Evolutionary conservation across 2,329 filamentous ascomycete genomes (phyloP).

Genomic region (Aspergillus carbonarius): DNA sequence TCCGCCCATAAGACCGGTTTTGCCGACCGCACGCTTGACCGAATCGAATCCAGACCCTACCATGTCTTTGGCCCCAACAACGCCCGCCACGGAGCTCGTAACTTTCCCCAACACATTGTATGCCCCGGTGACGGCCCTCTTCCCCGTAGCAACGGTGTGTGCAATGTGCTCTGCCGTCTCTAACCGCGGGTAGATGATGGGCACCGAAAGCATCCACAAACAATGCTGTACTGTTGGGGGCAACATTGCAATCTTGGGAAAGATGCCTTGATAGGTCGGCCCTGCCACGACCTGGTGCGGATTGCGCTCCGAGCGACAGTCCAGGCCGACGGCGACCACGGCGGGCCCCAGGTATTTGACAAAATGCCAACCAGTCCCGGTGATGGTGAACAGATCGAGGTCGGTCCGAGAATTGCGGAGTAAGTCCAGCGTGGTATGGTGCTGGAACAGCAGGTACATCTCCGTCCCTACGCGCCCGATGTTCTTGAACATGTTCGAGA

Average conservation of each 20-base stretch:
- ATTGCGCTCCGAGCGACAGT: slow-evolving; percentile 88
- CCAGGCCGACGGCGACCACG: slow-evolving; percentile 83
- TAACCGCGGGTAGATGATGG: slow-evolving; percentile 83
- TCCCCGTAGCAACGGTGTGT: slow-evolving; percentile 87
- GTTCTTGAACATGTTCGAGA: slow-evolving; percentile 96
- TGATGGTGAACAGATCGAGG: slow-evolving; percentile 91
- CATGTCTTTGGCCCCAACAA: slow-evolving; percentile 90
- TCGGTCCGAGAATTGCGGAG: slow-evolving; percentile 86
- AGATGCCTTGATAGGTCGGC: slow-evolving; percentile 94
- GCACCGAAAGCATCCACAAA: slow-evolving; percentile 92
- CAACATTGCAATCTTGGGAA: slow-evolving; percentile 88
- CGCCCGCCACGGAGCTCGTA: slow-evolving; percentile 89
- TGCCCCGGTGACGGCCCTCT: slow-evolving; percentile 92
- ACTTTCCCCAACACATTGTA: slow-evolving; percentile 97
- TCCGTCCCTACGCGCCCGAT: slow-evolving; percentile 93
- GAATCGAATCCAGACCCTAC: slow-evolving; percentile 90
- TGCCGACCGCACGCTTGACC: slow-evolving; percentile 95
- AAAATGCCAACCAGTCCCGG: slow-evolving; percentile 97
- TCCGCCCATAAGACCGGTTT: slow-evolving; percentile 91
- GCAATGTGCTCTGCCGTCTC: slow-evolving; percentile 90
- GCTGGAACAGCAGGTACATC: slow-evolving; percentile 98
- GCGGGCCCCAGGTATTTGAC: slow-evolving; percentile 93
- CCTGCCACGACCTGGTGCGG: slow-evolving; percentile 91
- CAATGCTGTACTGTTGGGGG: slow-evolving; percentile 95
- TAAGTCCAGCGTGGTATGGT: slow-evolving; percentile 93